Base-by-base conservation (phyloP, 2,329 filamentous ascomycete species). In the Fusarium duplospermum region DNA sequence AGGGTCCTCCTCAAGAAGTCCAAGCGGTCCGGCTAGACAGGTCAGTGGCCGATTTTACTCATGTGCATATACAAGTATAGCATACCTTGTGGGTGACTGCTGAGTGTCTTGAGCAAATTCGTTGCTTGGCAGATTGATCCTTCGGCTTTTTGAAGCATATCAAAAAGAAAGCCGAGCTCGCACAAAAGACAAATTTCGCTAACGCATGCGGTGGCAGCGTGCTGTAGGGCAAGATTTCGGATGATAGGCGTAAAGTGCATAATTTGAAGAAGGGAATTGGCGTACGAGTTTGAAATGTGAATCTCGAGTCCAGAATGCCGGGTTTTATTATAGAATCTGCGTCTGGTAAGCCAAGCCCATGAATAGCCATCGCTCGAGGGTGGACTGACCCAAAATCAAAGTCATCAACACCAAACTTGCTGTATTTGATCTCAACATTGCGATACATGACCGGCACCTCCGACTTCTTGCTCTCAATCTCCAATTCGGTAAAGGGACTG, bases 341-440 rank as follows among this genome's bases (percentile, higher is more conserved):
- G 14, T 16, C 10, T 24, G 20, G 66, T 80, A 29, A 81, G 78
- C 47, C 1, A 31, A n/a, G 16, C 8, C 22, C 59, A 14, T 33
- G 2, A 33, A 9, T 24, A 35, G 62, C 67, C 56, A 72, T 67
- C 29, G n/a, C 22, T 31, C 45, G 13, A 36, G 29, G 29, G 24
- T n/a, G 18, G 33, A 83, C 90, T 78, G 85, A 94, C 91, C 93
- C 93, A 83, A 99, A 99, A 82, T 99, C 96, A 81, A 99, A 99
- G 82, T 99, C 97, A 79, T 98, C 96, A n/a, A 99, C 95, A 22
- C 96, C 96, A 82, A 98, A 99, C 81, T 95, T 97, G 87, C 96
- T 98, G 86, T 98, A 99, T 81, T 98, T 98, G 84, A 99, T 99
- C 82, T 98, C 96, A 13, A 98, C 93, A 78, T 95, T 95, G 73